Evolutionary conservation across 2,329 filamentous ascomycete genomes (phyloP).

Genomic region (Penicillium sp.): DNA sequence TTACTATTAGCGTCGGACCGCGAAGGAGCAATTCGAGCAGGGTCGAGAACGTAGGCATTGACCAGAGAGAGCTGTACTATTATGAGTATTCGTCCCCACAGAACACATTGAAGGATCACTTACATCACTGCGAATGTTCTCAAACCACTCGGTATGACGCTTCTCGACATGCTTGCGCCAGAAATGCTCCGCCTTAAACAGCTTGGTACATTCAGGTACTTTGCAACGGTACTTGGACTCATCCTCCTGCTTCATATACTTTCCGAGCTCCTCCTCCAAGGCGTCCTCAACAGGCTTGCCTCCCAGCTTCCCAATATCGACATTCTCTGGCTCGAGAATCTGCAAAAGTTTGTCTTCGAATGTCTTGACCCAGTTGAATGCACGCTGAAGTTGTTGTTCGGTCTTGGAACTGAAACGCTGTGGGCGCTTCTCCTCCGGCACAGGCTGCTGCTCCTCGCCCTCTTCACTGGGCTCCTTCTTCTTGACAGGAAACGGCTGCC

Average conservation of each 20-base stretch:
- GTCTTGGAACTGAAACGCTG: conserved; percentile 62
- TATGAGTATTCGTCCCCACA: no score
- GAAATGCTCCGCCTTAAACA: conserved; percentile 95
- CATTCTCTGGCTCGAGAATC: conserved; percentile 79
- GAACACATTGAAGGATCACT: conserved; percentile 32
- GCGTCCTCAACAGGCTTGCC: conserved; percentile 80
- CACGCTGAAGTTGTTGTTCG: conserved; percentile 84
- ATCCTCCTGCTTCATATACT: conserved; percentile 93
- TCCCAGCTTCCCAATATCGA: conserved; percentile 80
- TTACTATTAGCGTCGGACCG: conserved; percentile 91
- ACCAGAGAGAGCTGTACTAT: conserved; percentile 66
- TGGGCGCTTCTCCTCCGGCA: conserved; percentile 65
- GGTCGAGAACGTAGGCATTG: conserved; percentile 89
- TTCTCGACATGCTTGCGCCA: conserved; percentile 99
- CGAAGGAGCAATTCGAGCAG: conserved; percentile 85
- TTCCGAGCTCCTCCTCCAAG: conserved; percentile 71
- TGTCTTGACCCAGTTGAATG: conserved; percentile 97
- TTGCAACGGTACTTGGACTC: conserved; percentile 95
- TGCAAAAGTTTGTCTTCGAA: conserved; percentile 95
- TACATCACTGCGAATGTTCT: conserved; percentile 73
- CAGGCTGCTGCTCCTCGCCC: conserved; percentile 55
- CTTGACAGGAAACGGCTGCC: conserved; percentile 74
- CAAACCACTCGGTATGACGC: conserved; percentile 79
- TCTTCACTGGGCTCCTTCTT: conserved; percentile 60
- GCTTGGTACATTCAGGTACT: conserved; percentile 86